Conservation (phyloP, 2,329 filamentous ascomycete genomes). For the Aspergillus latus region DNA sequence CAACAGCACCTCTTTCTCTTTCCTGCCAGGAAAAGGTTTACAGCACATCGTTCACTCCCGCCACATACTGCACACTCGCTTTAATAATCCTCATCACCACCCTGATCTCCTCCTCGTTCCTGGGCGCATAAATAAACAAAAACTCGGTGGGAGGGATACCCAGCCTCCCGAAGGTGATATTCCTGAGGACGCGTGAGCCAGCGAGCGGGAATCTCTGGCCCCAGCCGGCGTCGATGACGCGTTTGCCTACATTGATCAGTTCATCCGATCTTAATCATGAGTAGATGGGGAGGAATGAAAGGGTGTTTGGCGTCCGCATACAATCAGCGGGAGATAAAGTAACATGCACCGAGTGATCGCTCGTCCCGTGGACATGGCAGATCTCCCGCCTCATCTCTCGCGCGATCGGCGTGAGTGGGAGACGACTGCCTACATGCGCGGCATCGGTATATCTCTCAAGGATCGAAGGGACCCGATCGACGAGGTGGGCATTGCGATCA, state of each 20-base stretch:
- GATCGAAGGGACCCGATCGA: slow-evolving; percentile 26
- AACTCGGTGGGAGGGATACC: slow-evolving; percentile 28
- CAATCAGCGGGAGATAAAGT: slow-evolving; percentile 77
- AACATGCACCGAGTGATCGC: slow-evolving; percentile 73
- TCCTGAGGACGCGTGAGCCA: slow-evolving; percentile 63
- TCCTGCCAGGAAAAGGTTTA: background rate
- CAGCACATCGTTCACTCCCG: slow-evolving; percentile 14
- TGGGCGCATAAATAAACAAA: slow-evolving; percentile 38
- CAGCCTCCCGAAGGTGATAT: slow-evolving; percentile 38
- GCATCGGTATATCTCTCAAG: slow-evolving; percentile 28
- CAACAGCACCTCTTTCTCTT: background rate
- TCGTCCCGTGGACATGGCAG: slow-evolving; percentile 71
- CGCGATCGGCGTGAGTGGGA: slow-evolving; percentile 22
- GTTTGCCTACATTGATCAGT: slow-evolving; percentile 39
- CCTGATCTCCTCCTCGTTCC: slow-evolving; percentile 32
- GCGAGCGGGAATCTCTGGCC: slow-evolving; percentile 62
- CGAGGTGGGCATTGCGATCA: slow-evolving; percentile 28
- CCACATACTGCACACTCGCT: slow-evolving; percentile 35
- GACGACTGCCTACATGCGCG: slow-evolving; percentile 27
- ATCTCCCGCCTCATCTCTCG: slow-evolving; percentile 63
- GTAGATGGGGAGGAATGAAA: no score
- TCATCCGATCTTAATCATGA: no score
- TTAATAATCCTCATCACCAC: slow-evolving; percentile 33
- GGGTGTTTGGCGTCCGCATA: slow-evolving; percentile 15
- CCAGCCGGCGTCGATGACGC: slow-evolving; percentile 74